Evolutionary conservation across 371 early-diverging fungal species (phyloP), one percentile per base, ranked within the genome.

Genomic region (Lichtheimia corymbifera): DNA sequence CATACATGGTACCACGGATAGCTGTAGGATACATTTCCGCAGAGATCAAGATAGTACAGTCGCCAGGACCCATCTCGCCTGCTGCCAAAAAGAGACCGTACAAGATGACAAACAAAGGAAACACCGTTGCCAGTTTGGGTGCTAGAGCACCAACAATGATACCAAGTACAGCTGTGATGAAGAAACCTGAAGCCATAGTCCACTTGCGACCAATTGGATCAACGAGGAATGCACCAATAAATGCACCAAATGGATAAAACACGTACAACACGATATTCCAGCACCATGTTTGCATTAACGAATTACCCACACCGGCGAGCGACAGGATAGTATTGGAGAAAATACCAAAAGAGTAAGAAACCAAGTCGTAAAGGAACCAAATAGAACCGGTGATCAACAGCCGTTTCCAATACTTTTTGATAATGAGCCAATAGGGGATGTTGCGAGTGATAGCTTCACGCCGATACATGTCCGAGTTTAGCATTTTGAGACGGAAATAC

Each of bases 341-440:
- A 65, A 83, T 82, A 24, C 86, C 85, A 47, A 77, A 75, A 4
- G 83, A 76, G 52, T 82, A 83, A 0, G 77, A 68, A 55, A 83
- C 73, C 35, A 82, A 82, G 66, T 86, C 85, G 66, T 86, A 86
- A 58, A 86, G 68, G 73, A 86, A 86, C 86, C 86, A 86, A 58
- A 77, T 74, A 24, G 82, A 84, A 30, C 79, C 79, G 11, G 83
- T 80, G 41, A 79, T 71, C 18, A 83, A 59, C 9, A 86, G 75
- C 25, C 74, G 68, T 24, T 73, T 73, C 86, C 35, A 35, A 35
- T 35, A 35, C 86, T 77, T 72, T 52, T 74, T 74, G 65, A 84
- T 57, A 65, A 81, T 81, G 27, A 86, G 64, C n/a, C 62, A 12
- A 41, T 84, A 86, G 6, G 85, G 86, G 0, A 82, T 79, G 22